phyloP scores from a whole-genome alignment of 2,329 filamentous ascomycete genomes.

The Shiraia bambusicola region DNA sequence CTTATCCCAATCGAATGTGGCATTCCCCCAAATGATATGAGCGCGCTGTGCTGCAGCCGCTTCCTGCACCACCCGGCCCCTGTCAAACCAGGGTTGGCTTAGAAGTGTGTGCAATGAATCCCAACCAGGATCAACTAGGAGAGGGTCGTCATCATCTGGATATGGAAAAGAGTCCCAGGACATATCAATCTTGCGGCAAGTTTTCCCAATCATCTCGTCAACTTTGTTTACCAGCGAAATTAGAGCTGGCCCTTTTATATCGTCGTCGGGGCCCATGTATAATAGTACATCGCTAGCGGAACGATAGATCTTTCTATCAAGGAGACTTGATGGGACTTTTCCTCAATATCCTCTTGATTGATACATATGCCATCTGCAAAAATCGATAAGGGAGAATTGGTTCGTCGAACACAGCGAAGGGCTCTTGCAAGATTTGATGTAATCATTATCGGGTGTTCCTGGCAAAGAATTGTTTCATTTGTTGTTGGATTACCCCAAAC shows the following conservation, averaged over 20 bases:
- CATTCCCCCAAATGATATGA: conserved; percentile 4
- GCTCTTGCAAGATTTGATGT: conserved; percentile 2
- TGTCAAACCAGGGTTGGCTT: conserved; percentile 2
- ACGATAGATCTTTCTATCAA: conserved; percentile 8
- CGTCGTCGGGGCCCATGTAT: conserved; percentile 1
- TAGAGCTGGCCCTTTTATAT: conserved; percentile 2
- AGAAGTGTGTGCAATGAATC: not conserved
- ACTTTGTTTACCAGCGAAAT: conserved; percentile 3
- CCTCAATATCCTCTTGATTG: conserved; percentile 5
- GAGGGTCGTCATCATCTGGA: conserved; percentile 1
- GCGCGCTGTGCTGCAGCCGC: conserved; percentile 1
- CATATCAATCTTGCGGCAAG: not conserved
- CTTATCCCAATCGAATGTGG: conserved; percentile 1
- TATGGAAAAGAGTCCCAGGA: conserved; percentile 1
- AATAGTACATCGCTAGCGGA: conserved; percentile 2
- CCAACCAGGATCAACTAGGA: conserved; percentile 4
- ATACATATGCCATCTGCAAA: conserved; percentile 11
- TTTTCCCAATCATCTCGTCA: conserved; percentile 1
- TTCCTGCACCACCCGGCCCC: conserved; percentile 8
- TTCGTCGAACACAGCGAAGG: conserved; percentile 3
- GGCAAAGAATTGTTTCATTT: conserved; percentile 1
- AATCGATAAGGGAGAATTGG: not conserved
- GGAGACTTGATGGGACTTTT: conserved; percentile 7
- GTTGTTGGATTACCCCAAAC: conserved; percentile 4
- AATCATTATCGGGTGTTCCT: not conserved